Percentiles rank a stretch among this genome's conserved stretches.
Conservation (phyloP, 441 rosid genomes). For the Hura crepitans region DNA sequence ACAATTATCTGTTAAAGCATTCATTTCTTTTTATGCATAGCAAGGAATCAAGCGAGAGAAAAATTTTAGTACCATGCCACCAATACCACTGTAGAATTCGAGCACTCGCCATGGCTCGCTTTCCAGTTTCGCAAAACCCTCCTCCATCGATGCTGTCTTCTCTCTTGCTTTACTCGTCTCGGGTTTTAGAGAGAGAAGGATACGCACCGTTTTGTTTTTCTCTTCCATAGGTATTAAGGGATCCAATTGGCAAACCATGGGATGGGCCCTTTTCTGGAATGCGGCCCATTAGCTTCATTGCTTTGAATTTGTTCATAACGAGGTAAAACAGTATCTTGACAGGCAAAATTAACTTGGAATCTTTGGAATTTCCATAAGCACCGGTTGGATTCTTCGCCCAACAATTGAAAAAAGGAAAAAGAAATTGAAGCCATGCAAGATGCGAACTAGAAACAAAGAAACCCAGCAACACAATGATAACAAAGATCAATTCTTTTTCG, state of each 20-base stretch:
- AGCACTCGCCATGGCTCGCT: slow-evolving; percentile 68
- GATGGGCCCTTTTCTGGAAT: background rate
- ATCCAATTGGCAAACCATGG: background rate
- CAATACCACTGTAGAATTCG: slow-evolving; percentile 89
- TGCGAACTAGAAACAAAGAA: background rate
- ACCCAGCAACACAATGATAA: background rate
- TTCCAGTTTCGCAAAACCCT: slow-evolving; percentile 22
- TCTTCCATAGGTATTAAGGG: too few species aligned
- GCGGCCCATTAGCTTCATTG: background rate
- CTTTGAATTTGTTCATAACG: background rate
- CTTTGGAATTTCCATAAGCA: slow-evolving; percentile 17
- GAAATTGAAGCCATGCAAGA: background rate
- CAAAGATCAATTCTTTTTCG: background rate
- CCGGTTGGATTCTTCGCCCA: slow-evolving; percentile 19
- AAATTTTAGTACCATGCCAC: slow-evolving; percentile 59
- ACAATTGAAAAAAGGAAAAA: background rate
- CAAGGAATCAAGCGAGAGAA: background rate
- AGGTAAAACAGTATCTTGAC: background rate
- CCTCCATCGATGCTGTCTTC: slow-evolving; percentile 39
- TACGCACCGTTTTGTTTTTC: slow-evolving; percentile 7
- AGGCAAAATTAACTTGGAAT: background rate
- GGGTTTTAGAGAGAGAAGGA: too few species aligned
- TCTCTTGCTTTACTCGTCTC: background rate
- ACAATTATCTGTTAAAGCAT: background rate
- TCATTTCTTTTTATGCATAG: background rate